phyloP scores from a whole-genome alignment of 176 grass and related monocot species.

The Tillandsia fasciculata region DNA sequence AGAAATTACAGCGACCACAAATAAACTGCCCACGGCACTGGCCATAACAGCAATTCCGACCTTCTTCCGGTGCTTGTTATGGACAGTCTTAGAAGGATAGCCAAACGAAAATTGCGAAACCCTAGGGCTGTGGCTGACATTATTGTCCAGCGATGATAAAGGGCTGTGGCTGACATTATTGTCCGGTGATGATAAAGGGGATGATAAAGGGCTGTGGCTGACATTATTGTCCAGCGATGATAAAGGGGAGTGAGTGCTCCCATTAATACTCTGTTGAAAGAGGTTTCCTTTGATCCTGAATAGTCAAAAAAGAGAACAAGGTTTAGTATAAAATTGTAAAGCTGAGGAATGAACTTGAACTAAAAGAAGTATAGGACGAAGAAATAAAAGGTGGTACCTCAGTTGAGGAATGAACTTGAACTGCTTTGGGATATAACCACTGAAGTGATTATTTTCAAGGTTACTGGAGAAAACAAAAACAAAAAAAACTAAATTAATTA shows the following conservation, averaged over 20 bases:
- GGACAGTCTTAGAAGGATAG: slow-evolving; percentile 28
- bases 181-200: neutral
- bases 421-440: slow-evolving; percentile 71
- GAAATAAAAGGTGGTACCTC: slow-evolving; percentile 13
- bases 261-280: slow-evolving; percentile 42
- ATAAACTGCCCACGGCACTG: neutral
- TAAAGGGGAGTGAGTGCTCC: slow-evolving; percentile 25
- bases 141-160: too few species aligned
- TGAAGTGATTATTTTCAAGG: slow-evolving; percentile 82
- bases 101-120: slow-evolving; percentile 28
- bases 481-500: slow-evolving; percentile 14
- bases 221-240: slow-evolving; percentile 41
- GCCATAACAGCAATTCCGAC: slow-evolving; percentile 4
- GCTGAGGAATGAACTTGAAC: too few species aligned
- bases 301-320: slow-evolving; percentile 13
- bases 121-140: slow-evolving; percentile 31
- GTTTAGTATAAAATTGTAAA: too few species aligned
- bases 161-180: too few species aligned
- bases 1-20: slow-evolving; percentile 36
- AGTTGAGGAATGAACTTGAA: slow-evolving; percentile 68
- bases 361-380: too few species aligned
- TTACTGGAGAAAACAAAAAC: slow-evolving; percentile 29
- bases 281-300: slow-evolving; percentile 75
- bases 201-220: slow-evolving; percentile 22
- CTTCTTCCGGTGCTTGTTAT: slow-evolving; percentile 30